Conservation (phyloP, 805 yeast species). For the Ogataea nakhonphanomensis region DNA sequence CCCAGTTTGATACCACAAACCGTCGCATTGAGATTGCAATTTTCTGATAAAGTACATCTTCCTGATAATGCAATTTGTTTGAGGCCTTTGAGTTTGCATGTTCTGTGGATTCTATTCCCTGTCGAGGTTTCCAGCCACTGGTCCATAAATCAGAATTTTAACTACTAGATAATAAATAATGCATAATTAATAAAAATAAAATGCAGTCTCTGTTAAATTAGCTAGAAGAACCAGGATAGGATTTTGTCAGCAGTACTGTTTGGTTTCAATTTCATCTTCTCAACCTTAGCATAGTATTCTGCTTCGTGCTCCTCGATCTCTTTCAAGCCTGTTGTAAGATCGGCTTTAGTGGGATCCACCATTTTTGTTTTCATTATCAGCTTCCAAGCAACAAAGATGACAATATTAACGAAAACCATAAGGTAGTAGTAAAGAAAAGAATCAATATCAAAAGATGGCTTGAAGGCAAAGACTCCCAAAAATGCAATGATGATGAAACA, state of each 20-base stretch:
- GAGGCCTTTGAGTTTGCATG: slow-evolving; percentile 42
- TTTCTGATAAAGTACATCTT: slow-evolving; percentile 39
- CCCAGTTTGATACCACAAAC: slow-evolving; percentile 38
- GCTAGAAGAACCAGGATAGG: slow-evolving; percentile 10
- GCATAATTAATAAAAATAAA: too few species aligned
- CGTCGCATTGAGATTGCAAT: slow-evolving; percentile 24
- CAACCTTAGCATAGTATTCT: slow-evolving; percentile 21
- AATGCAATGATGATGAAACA: slow-evolving; percentile 36
- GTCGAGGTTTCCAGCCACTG: slow-evolving; percentile 48
- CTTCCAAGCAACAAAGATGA: slow-evolving; percentile 36
- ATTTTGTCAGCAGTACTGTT: slow-evolving; percentile 1
- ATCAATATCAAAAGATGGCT: slow-evolving; percentile 36
- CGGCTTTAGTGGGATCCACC: slow-evolving; percentile 44
- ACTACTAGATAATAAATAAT: background rate
- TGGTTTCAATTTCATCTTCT: slow-evolving; percentile 1
- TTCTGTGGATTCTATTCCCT: slow-evolving; percentile 47
- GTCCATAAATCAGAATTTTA: slow-evolving; percentile 2
- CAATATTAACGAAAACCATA: slow-evolving; percentile 40
- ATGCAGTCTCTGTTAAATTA: too few species aligned
- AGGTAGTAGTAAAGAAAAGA: slow-evolving; percentile 44
- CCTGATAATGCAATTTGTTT: slow-evolving; percentile 45
- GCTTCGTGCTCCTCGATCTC: slow-evolving; percentile 50
- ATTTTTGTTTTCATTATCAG: slow-evolving; percentile 36
- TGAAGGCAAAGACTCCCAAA: slow-evolving; percentile 40
- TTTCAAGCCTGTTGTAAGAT: slow-evolving; percentile 41